phyloP scores from a whole-genome alignment of 1,284 basidiomycete species.

The Spongiforma sp. region DNA sequence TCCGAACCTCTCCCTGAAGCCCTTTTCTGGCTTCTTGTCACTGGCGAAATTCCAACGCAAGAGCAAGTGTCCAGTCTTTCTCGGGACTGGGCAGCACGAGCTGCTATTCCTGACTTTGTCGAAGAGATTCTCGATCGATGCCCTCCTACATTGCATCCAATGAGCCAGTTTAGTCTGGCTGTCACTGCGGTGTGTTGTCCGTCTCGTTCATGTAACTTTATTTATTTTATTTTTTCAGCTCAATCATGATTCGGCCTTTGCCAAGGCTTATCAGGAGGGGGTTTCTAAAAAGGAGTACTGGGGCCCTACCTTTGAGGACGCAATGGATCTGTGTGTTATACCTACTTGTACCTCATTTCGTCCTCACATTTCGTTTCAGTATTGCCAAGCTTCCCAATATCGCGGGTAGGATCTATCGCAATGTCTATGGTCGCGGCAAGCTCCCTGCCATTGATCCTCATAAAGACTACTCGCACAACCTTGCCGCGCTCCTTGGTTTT shows the following conservation, averaged over 20 bases:
- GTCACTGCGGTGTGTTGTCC: slow-evolving; percentile 82
- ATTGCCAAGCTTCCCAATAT: slow-evolving; percentile 98
- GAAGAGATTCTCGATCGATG: slow-evolving; percentile 94
- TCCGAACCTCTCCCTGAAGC: slow-evolving; percentile 92
- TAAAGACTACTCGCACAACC: slow-evolving; percentile 96
- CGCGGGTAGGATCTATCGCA: slow-evolving; percentile 96
- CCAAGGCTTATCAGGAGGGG: slow-evolving; percentile 93
- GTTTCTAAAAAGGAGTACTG: slow-evolving; percentile 98
- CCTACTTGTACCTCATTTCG: slow-evolving; percentile 3
- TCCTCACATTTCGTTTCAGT: slow-evolving; percentile 41
- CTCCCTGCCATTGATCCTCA: slow-evolving; percentile 86
- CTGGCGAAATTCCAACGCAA: slow-evolving; percentile 89
- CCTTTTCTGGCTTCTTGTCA: slow-evolving; percentile 96
- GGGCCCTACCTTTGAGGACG: slow-evolving; percentile 95
- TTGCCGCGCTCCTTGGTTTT: slow-evolving; percentile 92
- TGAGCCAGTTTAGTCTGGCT: slow-evolving; percentile 96
- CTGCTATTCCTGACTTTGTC: slow-evolving; percentile 88
- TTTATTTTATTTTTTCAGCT: slow-evolving; percentile 53
- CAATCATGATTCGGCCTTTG: slow-evolving; percentile 98
- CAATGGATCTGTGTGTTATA: slow-evolving; percentile 85
- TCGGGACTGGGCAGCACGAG: slow-evolving; percentile 91
- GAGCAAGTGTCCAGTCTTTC: slow-evolving; percentile 88
- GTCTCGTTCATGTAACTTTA: slow-evolving; percentile 5
- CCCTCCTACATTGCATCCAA: slow-evolving; percentile 93
- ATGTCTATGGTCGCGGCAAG: slow-evolving; percentile 91